Conservation (phyloP, 2,329 filamentous ascomycete genomes). For the Didymella sp. region DNA sequence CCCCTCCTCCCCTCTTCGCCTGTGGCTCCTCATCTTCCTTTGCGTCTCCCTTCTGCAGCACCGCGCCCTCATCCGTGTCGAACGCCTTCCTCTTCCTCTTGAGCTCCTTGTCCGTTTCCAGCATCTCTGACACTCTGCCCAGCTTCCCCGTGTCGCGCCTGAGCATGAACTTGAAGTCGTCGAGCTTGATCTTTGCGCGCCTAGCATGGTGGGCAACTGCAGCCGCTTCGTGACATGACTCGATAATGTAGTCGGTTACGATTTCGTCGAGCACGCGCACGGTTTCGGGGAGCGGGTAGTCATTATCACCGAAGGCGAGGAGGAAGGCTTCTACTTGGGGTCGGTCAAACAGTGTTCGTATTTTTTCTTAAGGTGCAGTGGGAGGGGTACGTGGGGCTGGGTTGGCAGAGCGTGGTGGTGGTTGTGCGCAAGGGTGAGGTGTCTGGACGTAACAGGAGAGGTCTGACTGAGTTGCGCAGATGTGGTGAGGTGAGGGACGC, state of each 20-base stretch:
- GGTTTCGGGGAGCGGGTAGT: constrained; percentile 80
- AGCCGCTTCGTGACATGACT: constrained; percentile 88
- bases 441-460: background rate
- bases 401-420: constrained; percentile 8
- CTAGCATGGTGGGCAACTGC: constrained; percentile 84
- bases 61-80: constrained; percentile 69
- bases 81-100: constrained; percentile 82
- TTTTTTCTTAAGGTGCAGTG: constrained; percentile 11
- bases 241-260: constrained; percentile 90
- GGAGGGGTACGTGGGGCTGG: constrained; percentile 17
- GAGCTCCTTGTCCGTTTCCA: constrained; percentile 86
- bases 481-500: background rate
- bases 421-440: background rate
- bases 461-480: background rate
- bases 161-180: constrained; percentile 95
- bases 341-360: constrained; percentile 15
- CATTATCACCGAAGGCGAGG: constrained; percentile 80
- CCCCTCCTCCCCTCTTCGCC: constrained; percentile 10
- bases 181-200: constrained; percentile 96
- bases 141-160: constrained; percentile 84
- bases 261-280: constrained; percentile 91
- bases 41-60: constrained; percentile 52
- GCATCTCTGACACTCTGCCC: constrained; percentile 86
- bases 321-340: constrained; percentile 73
- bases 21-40: constrained; percentile 13